A percentile compares a stretch with the other conserved stretches of the same genome.
phyloP scores from a whole-genome alignment of 768 basidiomycete species.

The Hemileccinum impolitum region DNA sequence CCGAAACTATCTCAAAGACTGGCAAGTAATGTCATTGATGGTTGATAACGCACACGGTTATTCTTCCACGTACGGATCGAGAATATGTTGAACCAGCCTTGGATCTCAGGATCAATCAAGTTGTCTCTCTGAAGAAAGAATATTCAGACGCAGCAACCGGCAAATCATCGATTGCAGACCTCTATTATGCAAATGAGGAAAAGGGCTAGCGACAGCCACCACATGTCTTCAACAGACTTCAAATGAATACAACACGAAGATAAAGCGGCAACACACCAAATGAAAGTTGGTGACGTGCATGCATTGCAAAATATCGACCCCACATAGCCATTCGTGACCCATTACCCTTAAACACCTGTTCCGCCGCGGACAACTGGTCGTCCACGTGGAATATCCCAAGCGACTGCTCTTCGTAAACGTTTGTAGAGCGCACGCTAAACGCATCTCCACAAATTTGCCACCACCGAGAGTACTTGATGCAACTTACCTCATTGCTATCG shows the following conservation, averaged over 20 bases:
- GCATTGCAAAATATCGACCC: conserved; percentile 76
- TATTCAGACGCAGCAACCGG: neutral
- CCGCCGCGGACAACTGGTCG: conserved; percentile 47
- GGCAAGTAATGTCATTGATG: neutral
- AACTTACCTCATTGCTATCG: conserved; percentile 73
- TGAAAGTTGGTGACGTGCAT: conserved; percentile 83
- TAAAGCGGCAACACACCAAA: conserved; percentile 56
- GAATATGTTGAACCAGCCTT: conserved; percentile 83
- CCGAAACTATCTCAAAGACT: conserved; percentile 88
- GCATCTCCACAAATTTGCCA: neutral
- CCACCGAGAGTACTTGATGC: neutral
- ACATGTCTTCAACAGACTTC: conserved; percentile 69
- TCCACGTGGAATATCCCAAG: conserved; percentile 70
- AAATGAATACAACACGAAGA: neutral
- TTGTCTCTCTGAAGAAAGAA: conserved; percentile 48
- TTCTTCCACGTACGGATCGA: conserved; percentile 51
- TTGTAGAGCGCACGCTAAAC: conserved; percentile 80
- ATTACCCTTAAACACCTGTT: conserved; percentile 38
- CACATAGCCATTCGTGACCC: conserved; percentile 60
- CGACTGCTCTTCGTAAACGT: conserved; percentile 92
- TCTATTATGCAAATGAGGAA: conserved; percentile 94
- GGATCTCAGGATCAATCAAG: conserved; percentile 50
- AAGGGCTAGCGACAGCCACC: conserved; percentile 86
- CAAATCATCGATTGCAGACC: conserved; percentile 39
- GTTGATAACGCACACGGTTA: neutral